These are phyloP conservation scores for Auriscalpium microsporum DNA, from an alignment of 768 basidiomycete genomes.

Conservation along the genomic window DNA sequence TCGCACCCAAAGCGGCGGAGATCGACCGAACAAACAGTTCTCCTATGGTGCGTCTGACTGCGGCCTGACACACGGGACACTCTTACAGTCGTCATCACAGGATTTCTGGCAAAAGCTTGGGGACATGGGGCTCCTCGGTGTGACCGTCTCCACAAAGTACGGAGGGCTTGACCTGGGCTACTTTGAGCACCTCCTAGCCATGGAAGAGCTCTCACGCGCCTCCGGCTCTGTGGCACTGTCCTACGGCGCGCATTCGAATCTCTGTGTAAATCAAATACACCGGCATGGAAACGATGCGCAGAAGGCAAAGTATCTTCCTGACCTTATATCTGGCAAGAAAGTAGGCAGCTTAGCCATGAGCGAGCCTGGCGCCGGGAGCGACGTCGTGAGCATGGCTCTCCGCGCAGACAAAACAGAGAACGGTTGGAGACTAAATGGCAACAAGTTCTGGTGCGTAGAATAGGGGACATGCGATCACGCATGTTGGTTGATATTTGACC, in stretches of 20 bases:
- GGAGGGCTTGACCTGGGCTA: conserved; percentile 82
- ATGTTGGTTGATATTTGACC: not conserved
- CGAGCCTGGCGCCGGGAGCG: conserved; percentile 85
- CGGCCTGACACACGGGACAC: not conserved
- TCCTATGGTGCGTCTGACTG: conserved; percentile 45
- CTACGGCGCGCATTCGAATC: conserved; percentile 87
- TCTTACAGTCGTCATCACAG: conserved; percentile 27
- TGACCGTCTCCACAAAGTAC: conserved; percentile 74
- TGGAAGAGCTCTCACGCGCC: conserved; percentile 88
- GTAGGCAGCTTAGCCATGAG: conserved; percentile 93
- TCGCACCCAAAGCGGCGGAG: conserved; percentile 79
- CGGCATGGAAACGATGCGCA: conserved; percentile 78
- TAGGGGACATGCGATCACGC: no score
- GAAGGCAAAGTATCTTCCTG: conserved; percentile 77
- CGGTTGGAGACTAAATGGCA: conserved; percentile 78
- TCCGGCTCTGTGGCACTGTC: conserved; percentile 91
- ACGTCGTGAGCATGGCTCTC: conserved; percentile 91
- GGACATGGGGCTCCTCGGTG: conserved; percentile 85
- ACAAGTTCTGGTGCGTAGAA: conserved; percentile 77
- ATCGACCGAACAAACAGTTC: conserved; percentile 82
- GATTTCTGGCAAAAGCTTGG: conserved; percentile 87
- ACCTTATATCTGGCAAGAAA: conserved; percentile 70
- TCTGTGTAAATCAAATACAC: conserved; percentile 68
- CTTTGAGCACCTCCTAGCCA: conserved; percentile 81
- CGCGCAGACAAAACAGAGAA: conserved; percentile 71